Conservation (phyloP, 805 yeast species). For the Kodamaea sagamina region DNA sequence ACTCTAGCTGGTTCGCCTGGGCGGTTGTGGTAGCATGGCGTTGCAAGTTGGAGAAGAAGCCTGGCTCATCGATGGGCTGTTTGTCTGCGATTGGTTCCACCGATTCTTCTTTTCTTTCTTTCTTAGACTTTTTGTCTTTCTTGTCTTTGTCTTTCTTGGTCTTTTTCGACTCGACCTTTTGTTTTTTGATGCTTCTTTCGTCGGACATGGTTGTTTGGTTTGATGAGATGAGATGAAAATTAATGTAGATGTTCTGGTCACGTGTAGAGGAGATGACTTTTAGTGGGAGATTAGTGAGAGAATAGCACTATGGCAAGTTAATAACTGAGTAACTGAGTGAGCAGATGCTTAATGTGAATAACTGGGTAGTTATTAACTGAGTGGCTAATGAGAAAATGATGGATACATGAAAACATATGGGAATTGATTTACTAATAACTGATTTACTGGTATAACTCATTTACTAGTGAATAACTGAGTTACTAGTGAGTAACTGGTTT, state of each 20-base stretch:
- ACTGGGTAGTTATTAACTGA: too few species aligned
- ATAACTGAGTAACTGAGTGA: too few species aligned
- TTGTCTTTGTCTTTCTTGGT: conserved; percentile 52
- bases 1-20: conserved; percentile 61
- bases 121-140: conserved; percentile 8
- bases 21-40: conserved; percentile 69
- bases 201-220: conserved; percentile 16
- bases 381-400: too few species aligned
- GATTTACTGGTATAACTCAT: too few species aligned
- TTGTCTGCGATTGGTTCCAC: conserved; percentile 22
- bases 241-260: not conserved
- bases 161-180: conserved; percentile 44
- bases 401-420: too few species aligned
- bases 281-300: too few species aligned
- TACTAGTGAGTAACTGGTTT: too few species aligned
- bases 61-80: conserved; percentile 2
- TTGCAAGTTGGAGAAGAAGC: conserved; percentile 27
- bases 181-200: conserved; percentile 51
- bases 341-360: too few species aligned
- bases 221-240: conserved; percentile 9
- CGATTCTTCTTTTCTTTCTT: not conserved
- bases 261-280: too few species aligned
- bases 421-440: too few species aligned
- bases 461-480: too few species aligned
- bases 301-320: too few species aligned